These are phyloP conservation scores for Collybia nuda DNA, from an alignment of 768 basidiomycete genomes.

Conservation along the genomic window DNA sequence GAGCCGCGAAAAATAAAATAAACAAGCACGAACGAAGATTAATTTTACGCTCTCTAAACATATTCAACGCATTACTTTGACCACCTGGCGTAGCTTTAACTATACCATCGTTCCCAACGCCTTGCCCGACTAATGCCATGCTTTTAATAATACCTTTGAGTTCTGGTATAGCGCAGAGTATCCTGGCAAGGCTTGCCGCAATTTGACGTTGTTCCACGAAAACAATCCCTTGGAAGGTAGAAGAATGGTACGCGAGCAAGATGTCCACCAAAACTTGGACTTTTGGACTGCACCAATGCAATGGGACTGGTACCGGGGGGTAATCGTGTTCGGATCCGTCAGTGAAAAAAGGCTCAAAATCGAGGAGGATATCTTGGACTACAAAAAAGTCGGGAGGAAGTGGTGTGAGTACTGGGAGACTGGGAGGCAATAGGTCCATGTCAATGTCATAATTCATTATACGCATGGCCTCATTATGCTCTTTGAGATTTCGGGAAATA, in stretches of 20 bases:
- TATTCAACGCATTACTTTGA: slow-evolving; percentile 59
- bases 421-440: slow-evolving; percentile 8
- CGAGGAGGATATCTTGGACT: slow-evolving; percentile 38
- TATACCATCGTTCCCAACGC: slow-evolving; percentile 42
- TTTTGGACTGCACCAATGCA: slow-evolving; percentile 78
- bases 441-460: slow-evolving; percentile 15
- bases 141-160: slow-evolving; percentile 57
- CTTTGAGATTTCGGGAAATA: slow-evolving; percentile 35
- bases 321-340: slow-evolving; percentile 27
- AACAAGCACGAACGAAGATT: slow-evolving; percentile 59
- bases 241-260: slow-evolving; percentile 52
- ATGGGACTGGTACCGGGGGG: slow-evolving; percentile 40
- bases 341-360: slow-evolving; percentile 48
- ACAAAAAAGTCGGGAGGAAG: slow-evolving; percentile 36
- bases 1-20: background rate
- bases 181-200: slow-evolving; percentile 64
- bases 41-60: slow-evolving; percentile 63
- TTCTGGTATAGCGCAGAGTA: slow-evolving; percentile 61
- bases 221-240: slow-evolving; percentile 75
- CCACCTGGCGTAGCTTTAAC: slow-evolving; percentile 38
- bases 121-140: slow-evolving; percentile 73
- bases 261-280: slow-evolving; percentile 60
- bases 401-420: slow-evolving; percentile 13
- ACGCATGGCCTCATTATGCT: slow-evolving; percentile 14
- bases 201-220: slow-evolving; percentile 88